Base-by-base conservation (phyloP, 2,329 filamentous ascomycete genomes). In the Phialocephala sp. region DNA sequence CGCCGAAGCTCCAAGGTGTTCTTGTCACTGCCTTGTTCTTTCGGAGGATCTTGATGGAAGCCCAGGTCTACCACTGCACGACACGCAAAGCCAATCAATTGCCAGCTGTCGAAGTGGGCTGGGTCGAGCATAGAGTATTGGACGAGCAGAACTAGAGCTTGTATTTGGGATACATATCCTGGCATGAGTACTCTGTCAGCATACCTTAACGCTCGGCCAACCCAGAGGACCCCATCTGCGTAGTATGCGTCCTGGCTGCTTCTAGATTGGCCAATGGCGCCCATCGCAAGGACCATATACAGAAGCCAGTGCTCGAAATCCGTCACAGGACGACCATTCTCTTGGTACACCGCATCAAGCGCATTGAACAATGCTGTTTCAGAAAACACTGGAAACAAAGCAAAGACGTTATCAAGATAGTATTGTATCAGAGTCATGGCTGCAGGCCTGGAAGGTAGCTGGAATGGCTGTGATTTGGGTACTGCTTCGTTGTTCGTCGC, bases 41-140 rank as follows among this genome's bases (percentile, higher is more conserved):
- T 84, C 0, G 91, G 90, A 2, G 93, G 93, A 71, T 98, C 94
- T 79, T 97, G 94, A 77, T 98, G 95, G 65, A 96, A 89, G 8
- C 95, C 95, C 36, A 97, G 81, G 79, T 99, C 95, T 24, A 97
- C 86, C 74, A 94, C 89, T 6, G 93, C 92, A 65, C 94, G 88
- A 47, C 92, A 92, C 8, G 94, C 94, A 76, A 95, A 94, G 8
- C 94, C 95, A 63, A 97, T 91, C 68, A 97, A 80, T 69, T 95
- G 94, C 94, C 95, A 98, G 72, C 91, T 93, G 74, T 97, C 93
- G 74, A 97, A 97, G 75, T 96, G 93, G 50, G 89, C 87, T 1
- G 94, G 94, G 72, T 98, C 94, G 59, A 97, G 83, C 81, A 95
- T 91, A 2, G 94, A 90, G 77, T 97, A 98, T 72, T 97, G 89